Conservation (phyloP, 495 filamentous ascomycete species). For the Staphylotrichum longicolle region DNA sequence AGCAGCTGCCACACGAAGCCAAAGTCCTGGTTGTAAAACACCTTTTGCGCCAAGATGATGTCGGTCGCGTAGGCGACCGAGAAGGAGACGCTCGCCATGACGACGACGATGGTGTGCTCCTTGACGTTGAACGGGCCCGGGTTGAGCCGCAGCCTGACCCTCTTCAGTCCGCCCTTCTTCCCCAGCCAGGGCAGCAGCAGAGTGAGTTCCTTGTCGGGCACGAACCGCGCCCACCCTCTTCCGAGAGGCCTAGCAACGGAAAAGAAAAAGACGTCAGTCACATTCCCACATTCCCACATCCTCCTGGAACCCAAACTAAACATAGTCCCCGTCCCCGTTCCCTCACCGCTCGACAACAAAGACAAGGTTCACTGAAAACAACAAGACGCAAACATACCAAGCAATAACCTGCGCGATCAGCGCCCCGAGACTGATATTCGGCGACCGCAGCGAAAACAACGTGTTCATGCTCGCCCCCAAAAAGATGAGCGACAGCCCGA, state of each 20-base stretch:
- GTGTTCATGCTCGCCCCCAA: constrained; percentile 68
- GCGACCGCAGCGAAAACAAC: constrained; percentile 66
- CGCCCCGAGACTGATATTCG: constrained; percentile 62
- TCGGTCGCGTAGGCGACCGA: constrained; percentile 70
- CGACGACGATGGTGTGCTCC: constrained; percentile 73
- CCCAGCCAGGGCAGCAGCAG: constrained; percentile 6
- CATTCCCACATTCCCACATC: too few relatives aligned
- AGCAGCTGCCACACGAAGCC: constrained; percentile 67
- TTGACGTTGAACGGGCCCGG: constrained; percentile 79
- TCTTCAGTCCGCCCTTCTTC: not conserved
- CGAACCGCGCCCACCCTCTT: constrained; percentile 48
- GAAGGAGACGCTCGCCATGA: constrained; percentile 63
- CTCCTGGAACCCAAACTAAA: too few relatives aligned
- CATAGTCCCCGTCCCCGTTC: too few relatives aligned
- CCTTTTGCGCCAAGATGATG: constrained; percentile 60
- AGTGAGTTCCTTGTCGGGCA: constrained; percentile 52
- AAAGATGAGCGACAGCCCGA: constrained; percentile 64
- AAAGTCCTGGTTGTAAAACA: constrained; percentile 68
- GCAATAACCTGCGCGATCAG: constrained; percentile 69
- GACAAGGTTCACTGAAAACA: not conserved
- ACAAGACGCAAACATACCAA: constrained; percentile 35
- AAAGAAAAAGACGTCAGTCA: too few relatives aligned
- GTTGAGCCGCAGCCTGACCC: constrained; percentile 44
- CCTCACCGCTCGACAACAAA: too few relatives aligned
- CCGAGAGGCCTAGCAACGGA: constrained; percentile 50